phyloP scores from a whole-genome alignment of 2,329 filamentous ascomycete genomes.

The Seiridium cupressi region DNA sequence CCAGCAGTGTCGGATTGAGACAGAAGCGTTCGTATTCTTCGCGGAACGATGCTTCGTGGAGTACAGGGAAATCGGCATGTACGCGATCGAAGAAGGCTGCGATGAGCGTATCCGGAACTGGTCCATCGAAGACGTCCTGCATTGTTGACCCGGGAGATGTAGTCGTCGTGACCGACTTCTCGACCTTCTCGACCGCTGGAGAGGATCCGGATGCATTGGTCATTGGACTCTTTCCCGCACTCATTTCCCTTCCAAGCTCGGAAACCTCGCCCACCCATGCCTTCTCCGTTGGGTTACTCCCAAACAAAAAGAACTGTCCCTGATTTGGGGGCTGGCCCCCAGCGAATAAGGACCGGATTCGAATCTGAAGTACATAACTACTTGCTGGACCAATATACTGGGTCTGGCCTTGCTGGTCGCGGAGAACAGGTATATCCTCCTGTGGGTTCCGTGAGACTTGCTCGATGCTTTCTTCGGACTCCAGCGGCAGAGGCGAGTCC shows the following conservation, averaged over 20 bases:
- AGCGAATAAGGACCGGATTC: constrained; percentile 35
- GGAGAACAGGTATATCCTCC: constrained; percentile 33
- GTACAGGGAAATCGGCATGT: constrained; percentile 39
- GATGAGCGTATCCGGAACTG: constrained; percentile 32
- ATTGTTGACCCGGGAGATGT: constrained; percentile 17
- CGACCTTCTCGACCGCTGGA: neutral
- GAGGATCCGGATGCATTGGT: neutral
- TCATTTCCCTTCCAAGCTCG: constrained; percentile 1
- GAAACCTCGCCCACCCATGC: constrained; percentile 9
- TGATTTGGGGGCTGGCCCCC: constrained; percentile 19
- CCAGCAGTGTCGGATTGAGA: constrained; percentile 16
- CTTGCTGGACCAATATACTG: constrained; percentile 42
- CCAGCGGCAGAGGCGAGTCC: neutral
- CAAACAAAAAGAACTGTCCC: constrained; percentile 37
- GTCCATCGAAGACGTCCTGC: constrained; percentile 20
- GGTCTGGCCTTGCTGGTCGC: constrained; percentile 40
- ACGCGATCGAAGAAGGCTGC: constrained; percentile 38
- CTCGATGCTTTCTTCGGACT: constrained; percentile 16
- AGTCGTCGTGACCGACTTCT: constrained; percentile 3
- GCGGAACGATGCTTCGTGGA: constrained; percentile 40
- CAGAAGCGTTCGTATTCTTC: constrained; percentile 36
- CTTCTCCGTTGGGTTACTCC: constrained; percentile 33
- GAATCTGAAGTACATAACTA: constrained; percentile 39
- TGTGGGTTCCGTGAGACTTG: constrained; percentile 12
- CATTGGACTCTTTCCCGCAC: neutral